Percentiles rank a stretch among this genome's conserved stretches.
phyloP scores from a whole-genome alignment of 805 yeast genomes.

The Sugiyamaella smithiae region DNA sequence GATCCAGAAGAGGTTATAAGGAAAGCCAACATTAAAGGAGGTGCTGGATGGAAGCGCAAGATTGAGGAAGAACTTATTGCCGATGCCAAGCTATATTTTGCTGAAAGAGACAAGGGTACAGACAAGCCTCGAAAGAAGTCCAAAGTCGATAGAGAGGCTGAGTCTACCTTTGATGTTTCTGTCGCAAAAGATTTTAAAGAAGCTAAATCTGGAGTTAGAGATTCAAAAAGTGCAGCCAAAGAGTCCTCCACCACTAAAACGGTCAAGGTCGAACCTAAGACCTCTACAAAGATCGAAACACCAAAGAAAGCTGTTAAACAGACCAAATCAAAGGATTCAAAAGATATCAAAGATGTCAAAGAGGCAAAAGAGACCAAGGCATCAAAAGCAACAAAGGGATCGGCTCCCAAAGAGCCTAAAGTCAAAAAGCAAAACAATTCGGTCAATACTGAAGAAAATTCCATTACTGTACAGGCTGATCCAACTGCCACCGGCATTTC shows the following conservation, averaged over 20 bases:
- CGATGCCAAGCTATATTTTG: constrained; percentile 43
- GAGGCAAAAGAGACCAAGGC: neutral
- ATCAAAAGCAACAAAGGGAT: neutral
- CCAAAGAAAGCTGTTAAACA: neutral
- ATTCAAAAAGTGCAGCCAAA: neutral
- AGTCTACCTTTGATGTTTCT: neutral
- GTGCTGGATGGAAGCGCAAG: constrained; percentile 55
- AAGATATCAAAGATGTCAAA: neutral
- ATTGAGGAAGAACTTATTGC: constrained; percentile 60
- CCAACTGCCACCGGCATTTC: neutral
- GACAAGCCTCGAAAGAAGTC: constrained; percentile 19
- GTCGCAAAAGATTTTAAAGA: constrained; percentile 15
- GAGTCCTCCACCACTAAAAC: constrained; percentile 7
- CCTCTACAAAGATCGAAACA: constrained; percentile 6
- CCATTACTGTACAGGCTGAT: neutral
- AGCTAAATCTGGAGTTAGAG: constrained; percentile 11
- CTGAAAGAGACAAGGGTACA: constrained; percentile 30
- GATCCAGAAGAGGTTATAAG: constrained; percentile 65
- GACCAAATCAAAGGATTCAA: neutral
- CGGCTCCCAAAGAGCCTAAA: neutral
- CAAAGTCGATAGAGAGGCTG: constrained; percentile 18
- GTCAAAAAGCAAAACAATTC: neutral
- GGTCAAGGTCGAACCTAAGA: constrained; percentile 13
- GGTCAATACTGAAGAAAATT: neutral
- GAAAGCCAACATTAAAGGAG: constrained; percentile 46